Evolutionary conservation across 345 rosid species (phyloP).

Genomic region (Kandelia obovata): DNA sequence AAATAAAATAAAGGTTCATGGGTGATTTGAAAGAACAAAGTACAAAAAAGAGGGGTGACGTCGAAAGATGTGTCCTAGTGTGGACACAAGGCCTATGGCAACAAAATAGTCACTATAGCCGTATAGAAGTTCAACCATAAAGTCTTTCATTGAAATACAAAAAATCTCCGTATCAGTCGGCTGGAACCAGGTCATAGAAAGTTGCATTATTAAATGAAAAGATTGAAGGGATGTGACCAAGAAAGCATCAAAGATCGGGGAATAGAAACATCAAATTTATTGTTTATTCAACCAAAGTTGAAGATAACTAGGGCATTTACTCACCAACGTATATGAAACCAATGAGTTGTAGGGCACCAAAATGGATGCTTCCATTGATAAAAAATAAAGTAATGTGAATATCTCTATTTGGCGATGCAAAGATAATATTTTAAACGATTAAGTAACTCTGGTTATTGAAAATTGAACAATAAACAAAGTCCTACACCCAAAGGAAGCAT

Average conservation of each 20-base stretch:
- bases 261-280: constrained; percentile 60
- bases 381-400: constrained; percentile 33
- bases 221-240: constrained; percentile 13
- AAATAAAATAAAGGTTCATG: constrained; percentile 1
- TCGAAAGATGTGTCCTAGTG: constrained; percentile 41
- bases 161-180: not conserved
- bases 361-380: constrained; percentile 56
- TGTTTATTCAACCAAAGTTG: constrained; percentile 30
- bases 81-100: constrained; percentile 21
- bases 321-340: constrained; percentile 38
- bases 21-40: constrained; percentile 33
- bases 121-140: constrained; percentile 39
- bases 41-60: constrained; percentile 25
- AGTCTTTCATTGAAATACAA: constrained; percentile 5
- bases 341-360: constrained; percentile 53
- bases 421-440: constrained; percentile 13
- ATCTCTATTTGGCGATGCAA: constrained; percentile 29
- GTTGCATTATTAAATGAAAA: constrained; percentile 12
- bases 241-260: constrained; percentile 56
- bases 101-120: constrained; percentile 43
- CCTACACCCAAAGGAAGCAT: constrained; percentile 51
- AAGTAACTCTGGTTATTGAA: constrained; percentile 57
- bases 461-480: constrained; percentile 45
- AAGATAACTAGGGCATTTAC: constrained; percentile 35
- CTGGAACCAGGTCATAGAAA: constrained; percentile 24